phyloP scores from a whole-genome alignment of 345 rosid species.

The Rhodomyrtus tomentosa region DNA sequence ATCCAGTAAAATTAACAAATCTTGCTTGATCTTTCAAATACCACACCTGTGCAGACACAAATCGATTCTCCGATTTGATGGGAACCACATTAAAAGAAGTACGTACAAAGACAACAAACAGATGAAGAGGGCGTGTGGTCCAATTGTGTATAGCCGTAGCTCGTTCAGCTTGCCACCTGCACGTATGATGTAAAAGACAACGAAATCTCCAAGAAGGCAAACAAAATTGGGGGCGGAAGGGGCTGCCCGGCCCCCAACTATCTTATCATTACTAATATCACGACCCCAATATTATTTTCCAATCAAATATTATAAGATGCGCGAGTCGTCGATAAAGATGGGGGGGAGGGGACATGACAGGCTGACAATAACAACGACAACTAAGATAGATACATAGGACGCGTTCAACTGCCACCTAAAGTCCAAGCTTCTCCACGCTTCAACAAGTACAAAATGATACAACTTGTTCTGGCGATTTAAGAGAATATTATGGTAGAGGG shows the following conservation, averaged over 20 bases:
- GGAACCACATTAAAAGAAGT: not conserved
- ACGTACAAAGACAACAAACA: not conserved
- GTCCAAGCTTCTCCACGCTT: not conserved
- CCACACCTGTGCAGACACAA: too few species aligned
- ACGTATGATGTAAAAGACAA: not conserved
- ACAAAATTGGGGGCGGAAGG: not conserved
- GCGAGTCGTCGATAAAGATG: not conserved
- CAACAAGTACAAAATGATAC: not conserved
- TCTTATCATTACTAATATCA: not conserved
- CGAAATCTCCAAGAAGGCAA: not conserved
- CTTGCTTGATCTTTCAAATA: not conserved
- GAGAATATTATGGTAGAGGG: not conserved
- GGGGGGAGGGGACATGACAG: not conserved
- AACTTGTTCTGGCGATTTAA: not conserved
- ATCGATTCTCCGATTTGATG: not conserved
- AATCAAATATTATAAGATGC: not conserved
- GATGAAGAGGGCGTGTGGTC: not conserved
- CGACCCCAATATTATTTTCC: not conserved
- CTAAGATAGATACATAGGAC: not conserved
- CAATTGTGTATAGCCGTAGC: not conserved
- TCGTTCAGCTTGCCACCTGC: not conserved
- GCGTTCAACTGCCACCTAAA: not conserved
- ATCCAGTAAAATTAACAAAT: not conserved
- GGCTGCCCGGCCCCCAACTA: not conserved
- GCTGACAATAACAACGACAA: not conserved